Evolutionary conservation across 768 basidiomycete genomes (phyloP).

Genomic region (Leucocoprinus leucothites): DNA sequence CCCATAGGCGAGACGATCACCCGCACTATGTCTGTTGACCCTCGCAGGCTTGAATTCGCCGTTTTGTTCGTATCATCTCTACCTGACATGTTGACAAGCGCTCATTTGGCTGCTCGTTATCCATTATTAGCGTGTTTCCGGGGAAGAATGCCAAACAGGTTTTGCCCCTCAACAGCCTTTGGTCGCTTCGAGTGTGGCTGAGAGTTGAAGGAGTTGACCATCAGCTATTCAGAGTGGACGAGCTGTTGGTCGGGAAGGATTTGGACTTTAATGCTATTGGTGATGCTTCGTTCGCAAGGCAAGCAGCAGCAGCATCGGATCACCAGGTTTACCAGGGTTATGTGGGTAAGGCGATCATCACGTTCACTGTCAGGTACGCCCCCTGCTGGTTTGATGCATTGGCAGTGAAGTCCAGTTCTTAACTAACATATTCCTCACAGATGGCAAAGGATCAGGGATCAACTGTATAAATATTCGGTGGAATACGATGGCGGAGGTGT

Average conservation of each 20-base stretch:
- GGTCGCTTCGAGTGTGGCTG: constrained; percentile 63
- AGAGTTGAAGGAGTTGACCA: constrained; percentile 56
- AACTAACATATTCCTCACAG: constrained; percentile 25
- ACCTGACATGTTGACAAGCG: background rate
- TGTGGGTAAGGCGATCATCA: constrained; percentile 55
- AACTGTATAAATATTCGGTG: constrained; percentile 51
- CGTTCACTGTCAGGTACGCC: constrained; percentile 51
- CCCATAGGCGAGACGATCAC: constrained; percentile 44
- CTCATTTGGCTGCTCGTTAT: background rate
- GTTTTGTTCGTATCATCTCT: constrained; percentile 48
- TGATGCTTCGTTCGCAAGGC: constrained; percentile 53
- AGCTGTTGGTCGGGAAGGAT: constrained; percentile 65
- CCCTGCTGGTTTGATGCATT: background rate
- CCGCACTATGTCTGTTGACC: constrained; percentile 49
- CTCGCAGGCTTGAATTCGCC: constrained; percentile 51
- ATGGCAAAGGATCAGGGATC: constrained; percentile 44
- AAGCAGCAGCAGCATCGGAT: constrained; percentile 39
- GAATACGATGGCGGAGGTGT: constrained; percentile 67
- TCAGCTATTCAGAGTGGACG: constrained; percentile 60
- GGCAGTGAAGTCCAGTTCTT: background rate
- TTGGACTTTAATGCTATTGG: constrained; percentile 58
- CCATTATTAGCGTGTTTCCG: constrained; percentile 45
- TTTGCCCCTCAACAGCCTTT: constrained; percentile 51
- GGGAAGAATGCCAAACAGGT: constrained; percentile 40
- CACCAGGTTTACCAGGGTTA: constrained; percentile 52